Evolutionary conservation across 257 asterid species (phyloP).

Genomic region (Plantago ovata): DNA sequence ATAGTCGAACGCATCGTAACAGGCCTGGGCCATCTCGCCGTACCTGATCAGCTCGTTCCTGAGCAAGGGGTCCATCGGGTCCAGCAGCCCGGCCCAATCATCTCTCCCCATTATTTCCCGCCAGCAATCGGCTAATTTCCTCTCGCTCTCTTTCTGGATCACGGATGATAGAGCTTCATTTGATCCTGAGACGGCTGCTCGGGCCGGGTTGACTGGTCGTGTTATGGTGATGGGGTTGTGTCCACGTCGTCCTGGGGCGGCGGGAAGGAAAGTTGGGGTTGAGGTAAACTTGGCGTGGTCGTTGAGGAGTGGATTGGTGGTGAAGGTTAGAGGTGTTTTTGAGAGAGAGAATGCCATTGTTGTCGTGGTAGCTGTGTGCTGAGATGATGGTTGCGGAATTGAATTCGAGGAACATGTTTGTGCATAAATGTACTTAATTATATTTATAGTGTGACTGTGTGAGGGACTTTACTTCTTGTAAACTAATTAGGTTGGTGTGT

Average conservation of each 20-base stretch:
- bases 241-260: background rate
- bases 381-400: too few relatives aligned
- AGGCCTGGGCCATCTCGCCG: conserved; percentile 50
- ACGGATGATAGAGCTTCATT: conserved; percentile 16
- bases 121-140: conserved; percentile 28
- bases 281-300: background rate
- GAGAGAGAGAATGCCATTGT: conserved; percentile 17
- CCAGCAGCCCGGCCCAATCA: conserved; percentile 45
- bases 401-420: too few relatives aligned
- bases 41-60: conserved; percentile 39
- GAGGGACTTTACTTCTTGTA: too few relatives aligned
- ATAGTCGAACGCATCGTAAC: conserved; percentile 47
- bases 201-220: background rate
- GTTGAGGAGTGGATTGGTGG: conserved; percentile 12
- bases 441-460: too few relatives aligned
- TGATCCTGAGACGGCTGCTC: conserved; percentile 13
- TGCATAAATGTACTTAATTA: too few relatives aligned
- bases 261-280: background rate
- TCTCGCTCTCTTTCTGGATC: background rate
- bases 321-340: conserved; percentile 13
- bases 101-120: conserved; percentile 31
- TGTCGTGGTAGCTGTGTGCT: background rate
- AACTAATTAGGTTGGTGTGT: too few relatives aligned
- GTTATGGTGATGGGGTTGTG: background rate
- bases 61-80: conserved; percentile 41